A percentile compares a stretch with the other conserved stretches of the same genome.
Evolutionary conservation across 768 basidiomycete species (phyloP).

Genomic region (Cyathus striatus): DNA sequence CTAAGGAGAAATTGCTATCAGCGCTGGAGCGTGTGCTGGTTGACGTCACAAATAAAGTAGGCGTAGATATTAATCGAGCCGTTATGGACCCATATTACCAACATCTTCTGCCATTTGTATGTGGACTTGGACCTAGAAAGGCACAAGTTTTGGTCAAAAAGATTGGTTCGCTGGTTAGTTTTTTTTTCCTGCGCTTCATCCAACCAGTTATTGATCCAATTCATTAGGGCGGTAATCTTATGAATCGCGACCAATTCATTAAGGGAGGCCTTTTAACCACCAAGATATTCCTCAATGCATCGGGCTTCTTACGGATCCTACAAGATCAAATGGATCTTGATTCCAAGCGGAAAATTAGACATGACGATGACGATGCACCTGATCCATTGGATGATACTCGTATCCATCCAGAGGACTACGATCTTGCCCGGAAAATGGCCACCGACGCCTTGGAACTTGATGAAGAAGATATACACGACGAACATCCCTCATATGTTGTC

Average conservation of each 20-base stretch:
- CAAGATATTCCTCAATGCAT: constrained; percentile 88
- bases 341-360: constrained; percentile 60
- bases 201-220: constrained; percentile 5
- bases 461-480: constrained; percentile 91
- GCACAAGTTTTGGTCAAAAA: constrained; percentile 80
- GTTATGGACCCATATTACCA: constrained; percentile 87
- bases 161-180: constrained; percentile 68
- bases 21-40: constrained; percentile 85
- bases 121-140: constrained; percentile 93
- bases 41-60: constrained; percentile 87
- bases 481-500: constrained; percentile 89
- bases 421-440: constrained; percentile 97
- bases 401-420: constrained; percentile 97
- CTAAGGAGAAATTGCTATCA: constrained; percentile 75
- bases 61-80: constrained; percentile 94
- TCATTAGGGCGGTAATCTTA: constrained; percentile 75
- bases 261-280: constrained; percentile 75
- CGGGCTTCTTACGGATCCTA: constrained; percentile 85
- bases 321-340: constrained; percentile 50
- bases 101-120: constrained; percentile 81
- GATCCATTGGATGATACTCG: constrained; percentile 95
- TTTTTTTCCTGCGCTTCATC: not conserved
- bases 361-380: constrained; percentile 62
- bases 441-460: constrained; percentile 96
- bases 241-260: constrained; percentile 87